phyloP scores from a whole-genome alignment of 2,329 filamentous ascomycete species.

The Aspergillus uvarum region DNA sequence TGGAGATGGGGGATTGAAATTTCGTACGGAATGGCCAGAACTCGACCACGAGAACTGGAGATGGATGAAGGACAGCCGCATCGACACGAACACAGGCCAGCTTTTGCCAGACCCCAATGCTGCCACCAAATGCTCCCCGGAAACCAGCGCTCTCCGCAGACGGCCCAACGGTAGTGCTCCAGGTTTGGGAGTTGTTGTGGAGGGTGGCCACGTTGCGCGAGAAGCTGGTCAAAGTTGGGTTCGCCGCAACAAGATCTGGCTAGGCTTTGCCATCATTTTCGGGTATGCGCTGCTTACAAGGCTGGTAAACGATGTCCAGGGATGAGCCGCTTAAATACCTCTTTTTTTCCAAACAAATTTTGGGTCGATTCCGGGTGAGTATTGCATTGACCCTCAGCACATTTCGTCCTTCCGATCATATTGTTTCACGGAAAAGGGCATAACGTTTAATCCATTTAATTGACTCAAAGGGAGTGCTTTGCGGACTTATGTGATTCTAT shows the following conservation, averaged over 20 bases:
- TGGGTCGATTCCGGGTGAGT: background rate
- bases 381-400: background rate
- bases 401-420: background rate
- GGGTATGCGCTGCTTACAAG: constrained; percentile 80
- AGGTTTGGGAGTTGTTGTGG: constrained; percentile 65
- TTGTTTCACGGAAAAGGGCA: background rate
- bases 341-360: background rate
- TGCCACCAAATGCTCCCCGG: constrained; percentile 58
- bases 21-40: constrained; percentile 85
- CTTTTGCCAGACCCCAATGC: constrained; percentile 56
- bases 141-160: constrained; percentile 63
- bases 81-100: constrained; percentile 75
- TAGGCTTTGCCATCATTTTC: constrained; percentile 70
- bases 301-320: constrained; percentile 59
- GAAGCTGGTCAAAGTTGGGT: constrained; percentile 83
- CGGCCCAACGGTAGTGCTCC: constrained; percentile 59
- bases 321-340: constrained; percentile 20
- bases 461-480: background rate
- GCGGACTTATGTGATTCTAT: background rate
- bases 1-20: constrained; percentile 89
- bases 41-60: constrained; percentile 84
- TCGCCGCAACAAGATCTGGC: constrained; percentile 72
- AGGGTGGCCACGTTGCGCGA: constrained; percentile 70
- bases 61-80: constrained; percentile 81
- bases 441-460: background rate